Conservation (phyloP, 2,329 filamentous ascomycete species). For the Penicillium sp. region DNA sequence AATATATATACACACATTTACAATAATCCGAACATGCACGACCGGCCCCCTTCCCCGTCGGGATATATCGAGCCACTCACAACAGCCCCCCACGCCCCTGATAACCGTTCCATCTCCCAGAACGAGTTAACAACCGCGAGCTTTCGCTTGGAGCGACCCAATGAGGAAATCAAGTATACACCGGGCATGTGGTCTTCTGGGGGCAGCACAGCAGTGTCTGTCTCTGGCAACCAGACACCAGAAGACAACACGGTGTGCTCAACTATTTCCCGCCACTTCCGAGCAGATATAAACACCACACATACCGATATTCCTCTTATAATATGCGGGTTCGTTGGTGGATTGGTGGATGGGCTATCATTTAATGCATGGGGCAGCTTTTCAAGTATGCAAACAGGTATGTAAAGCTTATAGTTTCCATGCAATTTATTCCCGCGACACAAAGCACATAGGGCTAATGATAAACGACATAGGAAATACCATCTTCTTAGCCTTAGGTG, state of each 20-base stretch:
- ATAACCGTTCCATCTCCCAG: background rate
- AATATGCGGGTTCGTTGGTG: constrained; percentile 41
- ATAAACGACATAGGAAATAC: constrained; percentile 38
- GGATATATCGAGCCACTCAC: background rate
- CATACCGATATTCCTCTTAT: constrained; percentile 34
- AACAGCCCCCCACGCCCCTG: background rate
- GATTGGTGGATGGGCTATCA: constrained; percentile 42
- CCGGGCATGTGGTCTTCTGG: constrained; percentile 24
- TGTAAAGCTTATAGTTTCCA: background rate
- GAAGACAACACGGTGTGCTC: constrained; percentile 15
- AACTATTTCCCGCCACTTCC: constrained; percentile 24
- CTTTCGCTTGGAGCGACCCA: background rate
- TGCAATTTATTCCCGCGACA: too few relatives aligned
- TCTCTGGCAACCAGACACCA: constrained; percentile 17
- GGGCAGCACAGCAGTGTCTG: constrained; percentile 27
- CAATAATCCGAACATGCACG: constrained; percentile 1
- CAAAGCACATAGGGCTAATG: background rate
- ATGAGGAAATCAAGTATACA: constrained; percentile 19
- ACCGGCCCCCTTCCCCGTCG: background rate
- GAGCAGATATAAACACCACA: constrained; percentile 24
- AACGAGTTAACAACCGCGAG: background rate
- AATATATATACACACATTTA: background rate
- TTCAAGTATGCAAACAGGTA: constrained; percentile 47
- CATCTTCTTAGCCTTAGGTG: constrained; percentile 46
- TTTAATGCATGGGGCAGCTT: constrained; percentile 47